Conservation (phyloP, 2,329 filamentous ascomycete species). For the Colletotrichum siamense region DNA sequence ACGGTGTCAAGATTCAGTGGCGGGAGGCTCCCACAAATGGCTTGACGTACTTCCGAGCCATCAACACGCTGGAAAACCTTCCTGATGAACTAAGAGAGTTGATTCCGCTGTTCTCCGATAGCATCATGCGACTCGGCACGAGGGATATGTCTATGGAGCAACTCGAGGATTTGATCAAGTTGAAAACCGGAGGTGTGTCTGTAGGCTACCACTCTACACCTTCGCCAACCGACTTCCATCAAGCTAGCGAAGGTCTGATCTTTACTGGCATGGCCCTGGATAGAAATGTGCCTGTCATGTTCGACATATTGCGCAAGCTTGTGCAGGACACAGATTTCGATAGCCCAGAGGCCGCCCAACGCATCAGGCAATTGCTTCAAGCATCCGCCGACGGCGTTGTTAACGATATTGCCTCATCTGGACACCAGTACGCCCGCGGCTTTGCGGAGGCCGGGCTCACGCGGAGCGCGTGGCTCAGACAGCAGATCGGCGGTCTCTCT, state of each 20-base stretch:
- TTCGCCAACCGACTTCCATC: conserved; percentile 73
- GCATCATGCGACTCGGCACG: conserved; percentile 92
- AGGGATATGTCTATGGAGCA: conserved; percentile 90
- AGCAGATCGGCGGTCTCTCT: conserved; percentile 89
- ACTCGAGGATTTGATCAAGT: conserved; percentile 92
- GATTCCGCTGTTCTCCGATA: conserved; percentile 89
- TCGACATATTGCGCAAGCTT: conserved; percentile 80
- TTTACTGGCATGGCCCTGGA: conserved; percentile 90
- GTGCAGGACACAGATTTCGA: conserved; percentile 91
- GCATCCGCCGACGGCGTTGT: conserved; percentile 87
- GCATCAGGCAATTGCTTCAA: conserved; percentile 86
- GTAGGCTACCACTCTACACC: conserved; percentile 85
- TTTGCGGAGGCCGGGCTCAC: conserved; percentile 84
- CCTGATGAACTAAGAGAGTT: conserved; percentile 85
- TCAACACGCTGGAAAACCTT: conserved; percentile 80
- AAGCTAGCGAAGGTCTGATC: conserved; percentile 80
- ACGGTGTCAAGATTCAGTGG: conserved; percentile 80
- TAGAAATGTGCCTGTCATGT: conserved; percentile 89
- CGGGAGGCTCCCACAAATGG: conserved; percentile 93
- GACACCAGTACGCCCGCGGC: conserved; percentile 84
- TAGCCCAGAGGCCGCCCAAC: conserved; percentile 77
- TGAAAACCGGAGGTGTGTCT: conserved; percentile 91
- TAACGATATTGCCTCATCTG: conserved; percentile 89
- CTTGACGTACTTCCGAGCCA: conserved; percentile 91
- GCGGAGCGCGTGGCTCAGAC: conserved; percentile 71